These are phyloP conservation scores for Podaxis sp. DNA, from an alignment of 768 basidiomycete species.

Conservation along the genomic window DNA sequence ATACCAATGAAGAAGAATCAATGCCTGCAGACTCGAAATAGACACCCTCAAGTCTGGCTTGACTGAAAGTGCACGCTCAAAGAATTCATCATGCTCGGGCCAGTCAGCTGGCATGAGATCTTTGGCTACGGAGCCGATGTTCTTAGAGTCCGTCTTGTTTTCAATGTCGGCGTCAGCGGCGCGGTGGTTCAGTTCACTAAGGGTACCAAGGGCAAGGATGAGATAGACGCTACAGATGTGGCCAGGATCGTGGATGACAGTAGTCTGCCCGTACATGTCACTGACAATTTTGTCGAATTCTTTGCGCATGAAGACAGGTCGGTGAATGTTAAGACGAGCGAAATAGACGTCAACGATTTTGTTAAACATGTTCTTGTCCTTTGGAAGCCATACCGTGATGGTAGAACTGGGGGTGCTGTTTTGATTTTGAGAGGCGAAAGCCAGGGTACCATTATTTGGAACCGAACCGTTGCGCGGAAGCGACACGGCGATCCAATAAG, in stretches of 20 bases:
- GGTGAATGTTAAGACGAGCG: constrained; percentile 69
- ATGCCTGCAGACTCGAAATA: constrained; percentile 75
- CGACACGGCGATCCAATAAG: constrained; percentile 55
- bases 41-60: constrained; percentile 84
- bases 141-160: constrained; percentile 23
- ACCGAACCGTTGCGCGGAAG: constrained; percentile 41
- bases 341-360: constrained; percentile 72
- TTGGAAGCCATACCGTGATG: constrained; percentile 67
- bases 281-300: constrained; percentile 65
- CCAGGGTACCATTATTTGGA: constrained; percentile 26
- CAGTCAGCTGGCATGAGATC: constrained; percentile 63
- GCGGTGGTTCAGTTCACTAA: constrained; percentile 77
- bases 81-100: constrained; percentile 84
- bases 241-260: constrained; percentile 61
- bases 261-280: constrained; percentile 58
- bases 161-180: constrained; percentile 49
- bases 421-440: constrained; percentile 26
- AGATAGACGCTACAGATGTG: constrained; percentile 76
- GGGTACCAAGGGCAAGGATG: constrained; percentile 73
- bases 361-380: constrained; percentile 63
- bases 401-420: constrained; percentile 21
- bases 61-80: constrained; percentile 69
- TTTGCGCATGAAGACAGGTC: constrained; percentile 67
- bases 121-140: constrained; percentile 29
- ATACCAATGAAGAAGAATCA: constrained; percentile 86